Evolutionary conservation across 2,329 filamentous ascomycete species (phyloP).

Genomic region (Lomentospora prolificans): DNA sequence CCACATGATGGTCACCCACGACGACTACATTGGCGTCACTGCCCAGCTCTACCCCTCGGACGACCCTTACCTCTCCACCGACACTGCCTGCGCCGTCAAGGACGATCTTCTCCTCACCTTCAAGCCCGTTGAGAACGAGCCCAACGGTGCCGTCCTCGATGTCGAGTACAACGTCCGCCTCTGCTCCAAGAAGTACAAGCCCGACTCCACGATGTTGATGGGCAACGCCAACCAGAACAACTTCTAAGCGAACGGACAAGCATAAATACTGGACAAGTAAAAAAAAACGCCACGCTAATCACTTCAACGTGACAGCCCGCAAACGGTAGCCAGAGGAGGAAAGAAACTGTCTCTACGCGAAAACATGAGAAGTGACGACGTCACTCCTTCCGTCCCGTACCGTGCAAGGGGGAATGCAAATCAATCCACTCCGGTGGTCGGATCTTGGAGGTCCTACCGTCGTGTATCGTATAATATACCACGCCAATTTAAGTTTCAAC

Average conservation of each 20-base stretch:
- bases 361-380: neutral
- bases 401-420: too few species aligned
- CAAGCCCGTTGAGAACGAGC: slow-evolving; percentile 30
- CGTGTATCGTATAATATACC: too few species aligned
- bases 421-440: too few species aligned
- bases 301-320: neutral
- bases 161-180: slow-evolving; percentile 33
- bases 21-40: slow-evolving; percentile 60
- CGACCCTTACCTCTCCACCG: slow-evolving; percentile 50
- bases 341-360: neutral
- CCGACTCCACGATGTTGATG: slow-evolving; percentile 18
- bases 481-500: neutral
- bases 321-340: neutral
- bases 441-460: too few species aligned
- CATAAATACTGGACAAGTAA: neutral
- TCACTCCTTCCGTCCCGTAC: neutral
- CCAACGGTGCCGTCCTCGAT: slow-evolving; percentile 24
- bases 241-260: slow-evolving; percentile 7
- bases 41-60: slow-evolving; percentile 68
- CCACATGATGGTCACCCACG: slow-evolving; percentile 45
- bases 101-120: slow-evolving; percentile 41
- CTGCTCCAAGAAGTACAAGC: slow-evolving; percentile 35
- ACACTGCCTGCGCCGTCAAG: slow-evolving; percentile 41
- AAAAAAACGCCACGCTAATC: neutral
- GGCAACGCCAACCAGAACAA: slow-evolving; percentile 15